Conservation (phyloP, 108 stramenopile species). For the Thalassiosira profunda region DNA sequence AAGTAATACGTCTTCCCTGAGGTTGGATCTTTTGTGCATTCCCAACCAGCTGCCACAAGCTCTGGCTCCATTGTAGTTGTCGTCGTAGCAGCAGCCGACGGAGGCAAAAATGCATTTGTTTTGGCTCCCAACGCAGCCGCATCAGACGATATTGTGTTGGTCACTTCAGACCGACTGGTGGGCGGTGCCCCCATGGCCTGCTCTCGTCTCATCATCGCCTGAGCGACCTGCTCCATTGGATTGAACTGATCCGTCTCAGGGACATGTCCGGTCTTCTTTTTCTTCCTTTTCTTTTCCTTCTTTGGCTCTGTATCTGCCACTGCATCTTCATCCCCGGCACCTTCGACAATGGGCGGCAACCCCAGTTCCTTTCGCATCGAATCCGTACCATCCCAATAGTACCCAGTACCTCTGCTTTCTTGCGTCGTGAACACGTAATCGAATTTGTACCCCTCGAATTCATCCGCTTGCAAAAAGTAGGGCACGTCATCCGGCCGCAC, state of each 20-base stretch:
- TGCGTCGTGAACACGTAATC: conserved; percentile 89
- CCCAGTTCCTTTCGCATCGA: conserved; percentile 58
- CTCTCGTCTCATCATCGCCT: conserved; percentile 57
- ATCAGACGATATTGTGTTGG: conserved; percentile 27
- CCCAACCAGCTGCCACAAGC: conserved; percentile 40
- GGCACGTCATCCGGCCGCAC: conserved; percentile 68
- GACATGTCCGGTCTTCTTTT: conserved; percentile 60
- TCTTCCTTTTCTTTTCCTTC: conserved; percentile 39
- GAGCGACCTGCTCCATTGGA: conserved; percentile 78
- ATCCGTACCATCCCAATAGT: conserved; percentile 93
- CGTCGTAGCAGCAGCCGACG: no score
- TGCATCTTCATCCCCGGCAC: background rate
- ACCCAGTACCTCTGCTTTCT: conserved; percentile 75
- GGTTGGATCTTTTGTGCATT: conserved; percentile 62
- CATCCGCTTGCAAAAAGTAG: conserved; percentile 65
- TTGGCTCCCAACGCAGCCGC: conserved; percentile 39
- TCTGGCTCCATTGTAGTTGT: no score
- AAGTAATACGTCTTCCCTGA: conserved; percentile 82
- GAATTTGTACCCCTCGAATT: conserved; percentile 78
- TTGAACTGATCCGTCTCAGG: conserved; percentile 62
- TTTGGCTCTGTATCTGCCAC: conserved; percentile 7
- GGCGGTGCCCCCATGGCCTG: conserved; percentile 52
- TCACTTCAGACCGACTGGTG: conserved; percentile 7
- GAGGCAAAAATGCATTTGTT: no score
- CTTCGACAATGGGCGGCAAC: background rate